Evolutionary conservation across 164 flowering plant genomes (phyloP).

Genomic region (Chimonanthus salicifolius): DNA sequence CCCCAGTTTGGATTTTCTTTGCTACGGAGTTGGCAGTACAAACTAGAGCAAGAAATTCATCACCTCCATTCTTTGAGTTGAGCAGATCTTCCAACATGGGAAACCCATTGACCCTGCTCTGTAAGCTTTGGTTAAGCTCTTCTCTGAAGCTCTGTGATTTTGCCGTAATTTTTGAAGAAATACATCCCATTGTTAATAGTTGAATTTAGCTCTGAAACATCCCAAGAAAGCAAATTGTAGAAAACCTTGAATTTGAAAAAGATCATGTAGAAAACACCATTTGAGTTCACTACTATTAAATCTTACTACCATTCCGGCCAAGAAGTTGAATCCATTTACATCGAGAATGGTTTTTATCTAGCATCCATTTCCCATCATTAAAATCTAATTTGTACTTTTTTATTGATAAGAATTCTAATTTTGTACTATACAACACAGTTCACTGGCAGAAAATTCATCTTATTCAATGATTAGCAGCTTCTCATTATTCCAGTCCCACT

Average conservation of each 20-base stretch:
- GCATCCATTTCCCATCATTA: too few relatives aligned
- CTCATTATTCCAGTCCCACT: too few relatives aligned
- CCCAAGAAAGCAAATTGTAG: background rate
- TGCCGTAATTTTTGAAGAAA: constrained; percentile 23
- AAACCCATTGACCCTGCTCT: constrained; percentile 13
- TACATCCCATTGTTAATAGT: constrained; percentile 26
- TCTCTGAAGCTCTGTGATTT: constrained; percentile 23
- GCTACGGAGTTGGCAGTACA: constrained; percentile 14
- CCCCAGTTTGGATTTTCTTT: constrained; percentile 10
- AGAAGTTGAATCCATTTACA: background rate
- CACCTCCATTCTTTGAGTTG: constrained; percentile 12
- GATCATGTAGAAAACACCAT: background rate
- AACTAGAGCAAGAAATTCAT: constrained; percentile 22
- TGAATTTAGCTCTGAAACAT: background rate
- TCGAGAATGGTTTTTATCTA: background rate
- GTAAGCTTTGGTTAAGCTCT: constrained; percentile 14
- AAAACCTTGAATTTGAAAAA: background rate
- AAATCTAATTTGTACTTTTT: too few relatives aligned
- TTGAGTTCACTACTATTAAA: background rate
- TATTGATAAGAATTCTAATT: too few relatives aligned
- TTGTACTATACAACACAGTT: too few relatives aligned
- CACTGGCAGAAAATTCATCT: too few relatives aligned
- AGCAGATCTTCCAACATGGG: constrained; percentile 14
- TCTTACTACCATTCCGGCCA: background rate
- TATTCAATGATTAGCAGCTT: too few relatives aligned